These are phyloP conservation scores for Paecilomyces dactylethromorphus DNA, from an alignment of 2,329 filamentous ascomycete genomes.

Conservation along the genomic window DNA sequence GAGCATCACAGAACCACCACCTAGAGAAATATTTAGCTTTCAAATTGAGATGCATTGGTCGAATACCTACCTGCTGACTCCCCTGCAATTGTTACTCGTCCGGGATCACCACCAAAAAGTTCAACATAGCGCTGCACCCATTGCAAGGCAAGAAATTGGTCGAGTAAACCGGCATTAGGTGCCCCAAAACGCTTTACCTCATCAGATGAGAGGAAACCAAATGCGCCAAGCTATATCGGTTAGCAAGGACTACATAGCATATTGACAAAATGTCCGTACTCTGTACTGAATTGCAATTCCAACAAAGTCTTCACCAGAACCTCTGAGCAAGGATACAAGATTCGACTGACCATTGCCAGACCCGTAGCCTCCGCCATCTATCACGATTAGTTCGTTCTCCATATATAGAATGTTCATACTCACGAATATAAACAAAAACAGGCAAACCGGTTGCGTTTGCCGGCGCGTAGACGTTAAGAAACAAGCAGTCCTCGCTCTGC, in stretches of 20 bases:
- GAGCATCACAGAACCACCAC: constrained; percentile 49
- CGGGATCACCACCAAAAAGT: constrained; percentile 49
- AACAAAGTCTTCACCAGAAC: constrained; percentile 41
- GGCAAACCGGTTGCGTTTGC: constrained; percentile 18
- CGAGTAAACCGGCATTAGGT: constrained; percentile 45
- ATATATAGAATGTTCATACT: constrained; percentile 8
- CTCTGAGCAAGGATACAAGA: constrained; percentile 34
- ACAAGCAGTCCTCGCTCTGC: constrained; percentile 23
- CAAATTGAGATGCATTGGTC: constrained; percentile 1
- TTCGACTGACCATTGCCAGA: constrained; percentile 29
- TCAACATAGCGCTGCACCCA: constrained; percentile 52
- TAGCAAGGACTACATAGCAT: background rate
- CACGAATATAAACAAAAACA: constrained; percentile 23
- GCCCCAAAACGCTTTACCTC: constrained; percentile 38
- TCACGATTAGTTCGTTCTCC: background rate
- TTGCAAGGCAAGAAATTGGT: constrained; percentile 51
- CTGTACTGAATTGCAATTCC: constrained; percentile 46
- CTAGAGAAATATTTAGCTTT: constrained; percentile 38
- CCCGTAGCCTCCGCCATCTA: constrained; percentile 28
- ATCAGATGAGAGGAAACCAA: constrained; percentile 43
- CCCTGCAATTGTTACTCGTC: constrained; percentile 45
- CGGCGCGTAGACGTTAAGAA: constrained; percentile 28
- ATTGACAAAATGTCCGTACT: constrained; percentile 17
- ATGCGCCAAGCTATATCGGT: constrained; percentile 35
- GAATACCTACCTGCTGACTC: constrained; percentile 43